Base-by-base conservation (phyloP, 2,329 filamentous ascomycete genomes). In the Aspergillus sp. region DNA sequence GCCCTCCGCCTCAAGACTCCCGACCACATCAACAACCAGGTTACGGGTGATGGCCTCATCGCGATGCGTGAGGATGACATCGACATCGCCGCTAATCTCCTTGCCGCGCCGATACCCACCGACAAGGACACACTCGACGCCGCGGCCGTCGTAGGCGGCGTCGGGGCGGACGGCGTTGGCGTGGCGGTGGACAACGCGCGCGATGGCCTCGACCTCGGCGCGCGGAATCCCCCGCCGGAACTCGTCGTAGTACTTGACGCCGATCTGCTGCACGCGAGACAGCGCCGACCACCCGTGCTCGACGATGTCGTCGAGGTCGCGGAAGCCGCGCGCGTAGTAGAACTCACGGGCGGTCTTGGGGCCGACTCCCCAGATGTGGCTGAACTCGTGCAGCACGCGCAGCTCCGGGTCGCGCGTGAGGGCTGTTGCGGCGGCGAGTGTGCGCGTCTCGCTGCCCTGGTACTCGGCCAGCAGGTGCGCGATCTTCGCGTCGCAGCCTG, bases 171-270 rank as follows among this genome's bases (percentile, higher is more conserved):
- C 78, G 16, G 69, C 73, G 43, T 85, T 83, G 1, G 91, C 91
- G 57, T 94, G 86, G 1, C 74, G 64, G 1, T 87, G 78, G 14
- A 97, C 81, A 1, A 79, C 76, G 4, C 74, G 63, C 0, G 82
- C 83, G 49, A 96, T 96, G 0, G 68, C 64, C 60, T 90, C 86
- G 0, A 91, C 88, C 69, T 97, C 91, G 0, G 65, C 53, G 1
- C 91, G 83, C 0, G 89, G 81, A 4, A 97, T 89, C 13, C 82
- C 84, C 14, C 80, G 71, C 43, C 82, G 75, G 50, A 99, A 88
- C 58, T 97, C 93, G 31, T 95, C 88, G 68, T 95, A 96, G 72
- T 86, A 97, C 68, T 97, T 97, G 42, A 97, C 78, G 0, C 94
- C 93, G 50, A 97, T 96, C 68, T 97, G 91, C 70, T 97, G 93